Conservation (phyloP, 192 early-diverging fungal genomes). For the Backusella psychrophila region DNA sequence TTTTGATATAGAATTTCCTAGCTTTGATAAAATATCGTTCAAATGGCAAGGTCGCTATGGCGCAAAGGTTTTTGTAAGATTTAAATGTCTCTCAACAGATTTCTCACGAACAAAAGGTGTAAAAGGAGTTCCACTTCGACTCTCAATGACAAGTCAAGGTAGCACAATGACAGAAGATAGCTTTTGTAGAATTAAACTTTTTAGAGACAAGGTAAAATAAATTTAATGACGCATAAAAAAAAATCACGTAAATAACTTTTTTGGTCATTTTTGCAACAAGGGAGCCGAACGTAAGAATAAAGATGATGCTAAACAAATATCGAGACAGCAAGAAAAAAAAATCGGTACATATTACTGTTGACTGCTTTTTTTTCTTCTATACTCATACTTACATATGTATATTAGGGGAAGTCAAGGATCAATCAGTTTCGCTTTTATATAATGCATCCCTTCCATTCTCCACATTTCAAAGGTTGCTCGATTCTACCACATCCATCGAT, state of each 20-base stretch:
- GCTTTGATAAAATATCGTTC: conserved; percentile 65
- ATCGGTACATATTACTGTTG: conserved; percentile 7
- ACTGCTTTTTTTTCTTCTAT: background rate
- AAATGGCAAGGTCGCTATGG: conserved; percentile 63
- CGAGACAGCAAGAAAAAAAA: conserved; percentile 62
- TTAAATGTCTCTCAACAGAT: conserved; percentile 74
- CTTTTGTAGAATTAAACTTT: conserved; percentile 66
- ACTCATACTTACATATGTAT: background rate
- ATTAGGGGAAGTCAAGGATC: conserved; percentile 25
- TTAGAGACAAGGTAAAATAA: conserved; percentile 35
- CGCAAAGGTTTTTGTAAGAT: conserved; percentile 62
- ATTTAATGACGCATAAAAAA: background rate
- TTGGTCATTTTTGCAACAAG: conserved; percentile 13
- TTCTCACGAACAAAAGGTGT: conserved; percentile 76
- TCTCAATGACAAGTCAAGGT: conserved; percentile 34
- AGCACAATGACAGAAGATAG: conserved; percentile 40
- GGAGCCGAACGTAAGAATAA: conserved; percentile 78
- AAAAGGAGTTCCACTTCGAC: conserved; percentile 67
- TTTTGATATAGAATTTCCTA: conserved; percentile 21
- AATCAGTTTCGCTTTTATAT: conserved; percentile 27
- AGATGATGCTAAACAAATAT: conserved; percentile 69
- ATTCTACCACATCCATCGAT: background rate
- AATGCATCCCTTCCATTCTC: conserved; percentile 14
- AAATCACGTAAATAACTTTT: background rate
- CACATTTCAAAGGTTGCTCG: conserved; percentile 11